Percentiles rank a stretch among this genome's conserved stretches.
phyloP scores from a whole-genome alignment of 768 basidiomycete genomes.

The Russula emetica region DNA sequence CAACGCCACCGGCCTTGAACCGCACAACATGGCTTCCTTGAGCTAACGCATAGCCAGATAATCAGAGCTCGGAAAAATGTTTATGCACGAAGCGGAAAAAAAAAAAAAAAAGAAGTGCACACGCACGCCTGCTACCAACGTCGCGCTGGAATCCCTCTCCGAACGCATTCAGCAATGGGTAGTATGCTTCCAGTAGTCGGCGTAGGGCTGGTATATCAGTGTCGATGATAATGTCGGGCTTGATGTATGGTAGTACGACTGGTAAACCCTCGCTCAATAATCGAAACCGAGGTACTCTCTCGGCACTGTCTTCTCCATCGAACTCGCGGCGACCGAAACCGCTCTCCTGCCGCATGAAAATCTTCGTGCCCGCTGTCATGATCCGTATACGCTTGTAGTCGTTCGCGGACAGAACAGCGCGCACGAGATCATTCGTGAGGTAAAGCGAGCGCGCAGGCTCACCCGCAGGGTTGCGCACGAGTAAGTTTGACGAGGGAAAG shows the following conservation, averaged over 20 bases:
- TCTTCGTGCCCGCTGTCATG: slow-evolving; percentile 90
- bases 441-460: slow-evolving; percentile 77
- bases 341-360: slow-evolving; percentile 85
- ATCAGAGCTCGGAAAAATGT: slow-evolving; percentile 2
- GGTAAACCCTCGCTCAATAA: slow-evolving; percentile 82
- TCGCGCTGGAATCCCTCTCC: slow-evolving; percentile 51
- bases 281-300: slow-evolving; percentile 51
- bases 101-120: neutral
- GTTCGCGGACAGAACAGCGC: slow-evolving; percentile 73
- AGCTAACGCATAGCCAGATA: slow-evolving; percentile 38
- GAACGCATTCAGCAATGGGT: slow-evolving; percentile 70
- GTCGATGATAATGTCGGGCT: slow-evolving; percentile 55
- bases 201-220: slow-evolving; percentile 55
- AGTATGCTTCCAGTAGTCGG: slow-evolving; percentile 70
- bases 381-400: slow-evolving; percentile 81
- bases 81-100: slow-evolving; percentile 1
- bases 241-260: slow-evolving; percentile 77
- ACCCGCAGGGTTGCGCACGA: slow-evolving; percentile 81
- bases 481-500: slow-evolving; percentile 74
- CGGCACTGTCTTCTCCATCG: neutral
- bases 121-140: slow-evolving; percentile 54
- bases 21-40: slow-evolving; percentile 69
- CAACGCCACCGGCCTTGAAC: slow-evolving; percentile 53
- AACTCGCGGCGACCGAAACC: slow-evolving; percentile 30
- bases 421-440: slow-evolving; percentile 81